These are phyloP conservation scores for Acer negundo DNA, from an alignment of 345 rosid species.

Conservation along the genomic window DNA sequence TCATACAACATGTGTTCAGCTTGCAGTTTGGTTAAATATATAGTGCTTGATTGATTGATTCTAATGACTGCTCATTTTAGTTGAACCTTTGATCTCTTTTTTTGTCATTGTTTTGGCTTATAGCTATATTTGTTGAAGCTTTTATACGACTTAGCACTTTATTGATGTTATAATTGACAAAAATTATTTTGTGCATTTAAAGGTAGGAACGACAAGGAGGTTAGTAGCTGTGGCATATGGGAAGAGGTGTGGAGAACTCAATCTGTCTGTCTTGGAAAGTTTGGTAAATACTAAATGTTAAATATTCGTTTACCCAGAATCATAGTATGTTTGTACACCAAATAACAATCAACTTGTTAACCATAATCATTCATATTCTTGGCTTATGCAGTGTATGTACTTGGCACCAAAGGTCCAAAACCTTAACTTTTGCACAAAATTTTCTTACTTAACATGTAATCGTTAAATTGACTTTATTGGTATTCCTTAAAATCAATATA, in stretches of 20 bases:
- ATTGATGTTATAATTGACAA: conserved; percentile 17
- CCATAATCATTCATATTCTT: conserved; percentile 6
- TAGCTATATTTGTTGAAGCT: conserved; percentile 3
- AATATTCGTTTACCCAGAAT: neutral
- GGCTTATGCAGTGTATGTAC: neutral
- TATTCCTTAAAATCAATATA: neutral
- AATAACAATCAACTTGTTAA: neutral
- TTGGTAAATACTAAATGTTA: conserved; percentile 61
- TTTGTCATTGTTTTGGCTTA: neutral
- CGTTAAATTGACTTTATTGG: neutral
- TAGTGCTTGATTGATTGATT: neutral
- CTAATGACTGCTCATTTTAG: neutral
- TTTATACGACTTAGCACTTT: conserved; percentile 15
- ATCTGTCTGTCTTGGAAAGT: conserved; percentile 70
- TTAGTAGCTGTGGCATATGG: conserved; percentile 74
- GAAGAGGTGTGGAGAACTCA: conserved; percentile 77
- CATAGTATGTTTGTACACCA: neutral
- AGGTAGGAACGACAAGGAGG: conserved; percentile 90
- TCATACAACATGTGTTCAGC: neutral
- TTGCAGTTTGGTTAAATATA: neutral
- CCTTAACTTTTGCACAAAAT: neutral
- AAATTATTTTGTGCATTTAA: conserved; percentile 37
- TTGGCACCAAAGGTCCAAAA: neutral
- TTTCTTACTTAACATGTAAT: neutral
- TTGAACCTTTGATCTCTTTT: neutral